Percentiles rank a stretch among this genome's conserved stretches.
Evolutionary conservation across 768 basidiomycete species (phyloP).

Genomic region (Hericium erinaceus): DNA sequence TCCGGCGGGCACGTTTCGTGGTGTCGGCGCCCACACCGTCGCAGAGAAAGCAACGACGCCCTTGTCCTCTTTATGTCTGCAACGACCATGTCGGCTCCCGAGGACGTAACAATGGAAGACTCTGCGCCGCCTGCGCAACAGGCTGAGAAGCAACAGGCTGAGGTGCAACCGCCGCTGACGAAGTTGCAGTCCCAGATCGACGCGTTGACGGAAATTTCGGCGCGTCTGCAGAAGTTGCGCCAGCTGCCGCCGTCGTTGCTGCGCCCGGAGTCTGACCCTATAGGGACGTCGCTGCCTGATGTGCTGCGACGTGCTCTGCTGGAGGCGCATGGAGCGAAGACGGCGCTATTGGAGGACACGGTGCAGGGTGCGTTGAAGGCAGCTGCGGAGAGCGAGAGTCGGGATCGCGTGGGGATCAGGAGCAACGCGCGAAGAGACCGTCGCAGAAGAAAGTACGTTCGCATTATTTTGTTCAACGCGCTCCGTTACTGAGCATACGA

Average conservation of each 20-base stretch:
- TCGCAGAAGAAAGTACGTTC: conserved; percentile 49
- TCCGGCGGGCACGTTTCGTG: no score
- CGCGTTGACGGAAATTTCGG: conserved; percentile 8
- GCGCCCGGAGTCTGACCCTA: conserved; percentile 3
- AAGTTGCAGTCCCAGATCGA: conserved; percentile 13
- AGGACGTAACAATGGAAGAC: no score
- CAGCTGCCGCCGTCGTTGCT: conserved; percentile 7
- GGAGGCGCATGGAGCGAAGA: conserved; percentile 38
- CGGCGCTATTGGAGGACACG: conserved; percentile 36
- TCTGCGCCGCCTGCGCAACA: not conserved
- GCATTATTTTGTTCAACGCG: not conserved
- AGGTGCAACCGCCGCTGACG: not conserved
- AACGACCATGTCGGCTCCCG: no score
- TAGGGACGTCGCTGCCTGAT: not conserved
- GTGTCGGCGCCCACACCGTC: no score
- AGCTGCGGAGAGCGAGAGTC: conserved; percentile 45
- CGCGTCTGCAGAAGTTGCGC: conserved; percentile 11
- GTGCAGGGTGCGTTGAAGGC: conserved; percentile 50
- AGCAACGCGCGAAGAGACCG: conserved; percentile 36
- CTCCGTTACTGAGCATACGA: not conserved
- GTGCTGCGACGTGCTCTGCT: conserved; percentile 23
- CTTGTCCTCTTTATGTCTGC: no score
- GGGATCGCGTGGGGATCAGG: conserved; percentile 41
- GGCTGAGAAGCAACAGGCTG: not conserved
- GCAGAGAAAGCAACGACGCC: no score